Percentiles rank a stretch among this genome's conserved stretches.
phyloP scores from a whole-genome alignment of 1,139 yeast species.

The Hansenula lynferdii region DNA sequence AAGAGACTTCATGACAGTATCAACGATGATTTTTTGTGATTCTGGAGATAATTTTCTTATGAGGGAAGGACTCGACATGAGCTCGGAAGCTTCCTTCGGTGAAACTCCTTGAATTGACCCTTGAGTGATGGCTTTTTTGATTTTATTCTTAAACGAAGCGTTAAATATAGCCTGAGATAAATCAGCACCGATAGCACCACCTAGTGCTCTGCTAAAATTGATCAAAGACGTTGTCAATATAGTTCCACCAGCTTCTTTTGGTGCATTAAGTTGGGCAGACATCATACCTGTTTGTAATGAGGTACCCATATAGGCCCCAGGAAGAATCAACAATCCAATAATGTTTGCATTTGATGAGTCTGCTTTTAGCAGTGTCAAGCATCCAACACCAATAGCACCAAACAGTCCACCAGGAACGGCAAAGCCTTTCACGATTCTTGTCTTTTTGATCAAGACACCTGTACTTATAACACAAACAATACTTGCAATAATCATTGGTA shows the following conservation, averaged over 20 bases:
- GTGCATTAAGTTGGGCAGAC: slow-evolving; percentile 49
- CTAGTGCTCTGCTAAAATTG: slow-evolving; percentile 40
- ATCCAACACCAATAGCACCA: slow-evolving; percentile 48
- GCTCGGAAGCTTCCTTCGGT: background rate
- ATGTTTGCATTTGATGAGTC: slow-evolving; percentile 31
- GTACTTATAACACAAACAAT: slow-evolving; percentile 39
- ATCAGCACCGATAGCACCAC: slow-evolving; percentile 42
- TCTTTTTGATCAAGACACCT: slow-evolving; percentile 40
- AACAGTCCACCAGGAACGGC: slow-evolving; percentile 37
- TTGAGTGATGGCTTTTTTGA: background rate
- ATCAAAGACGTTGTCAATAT: slow-evolving; percentile 43
- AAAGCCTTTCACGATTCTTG: slow-evolving; percentile 44
- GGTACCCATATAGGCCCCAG: slow-evolving; percentile 51
- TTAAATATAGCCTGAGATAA: slow-evolving; percentile 42
- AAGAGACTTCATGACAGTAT: slow-evolving; percentile 11
- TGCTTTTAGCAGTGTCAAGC: slow-evolving; percentile 36
- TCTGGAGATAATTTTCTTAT: background rate
- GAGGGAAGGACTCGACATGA: background rate
- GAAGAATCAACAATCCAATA: slow-evolving; percentile 47
- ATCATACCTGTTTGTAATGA: slow-evolving; percentile 47
- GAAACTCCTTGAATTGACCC: background rate
- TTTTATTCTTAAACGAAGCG: slow-evolving; percentile 20
- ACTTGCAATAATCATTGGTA: slow-evolving; percentile 49
- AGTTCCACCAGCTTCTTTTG: slow-evolving; percentile 43
- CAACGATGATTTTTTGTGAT: background rate